A percentile compares a stretch with the other conserved stretches of the same genome.
phyloP scores from a whole-genome alignment of 176 grass and related monocot species.

The Canna indica region DNA sequence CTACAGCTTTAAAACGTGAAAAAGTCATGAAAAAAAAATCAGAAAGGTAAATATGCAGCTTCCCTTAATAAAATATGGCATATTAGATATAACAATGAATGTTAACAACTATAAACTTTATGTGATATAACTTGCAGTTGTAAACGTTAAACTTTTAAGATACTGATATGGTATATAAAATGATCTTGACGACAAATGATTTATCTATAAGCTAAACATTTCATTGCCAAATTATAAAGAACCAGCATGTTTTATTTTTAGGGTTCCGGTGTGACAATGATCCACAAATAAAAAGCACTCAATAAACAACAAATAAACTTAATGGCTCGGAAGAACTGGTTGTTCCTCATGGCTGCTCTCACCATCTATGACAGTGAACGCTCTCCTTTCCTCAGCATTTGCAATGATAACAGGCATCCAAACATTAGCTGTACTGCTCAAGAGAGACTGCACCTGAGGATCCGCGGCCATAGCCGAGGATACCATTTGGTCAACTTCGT shows the following conservation, averaged over 20 bases:
- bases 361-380: conserved; percentile 29
- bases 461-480: conserved; percentile 76
- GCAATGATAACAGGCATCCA: conserved; percentile 97
- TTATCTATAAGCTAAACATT: too few relatives aligned
- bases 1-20: too few relatives aligned
- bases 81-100: too few relatives aligned
- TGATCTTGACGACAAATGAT: too few relatives aligned
- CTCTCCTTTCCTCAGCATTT: conserved; percentile 53
- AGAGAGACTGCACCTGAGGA: conserved; percentile 65
- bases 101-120: too few relatives aligned
- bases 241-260: background rate
- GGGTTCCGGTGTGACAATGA: background rate
- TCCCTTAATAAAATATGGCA: too few relatives aligned
- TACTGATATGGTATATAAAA: too few relatives aligned
- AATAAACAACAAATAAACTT: background rate
- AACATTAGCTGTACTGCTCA: conserved; percentile 74
- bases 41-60: too few relatives aligned
- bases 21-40: too few relatives aligned
- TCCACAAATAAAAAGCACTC: background rate
- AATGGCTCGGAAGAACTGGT: conserved; percentile 15
- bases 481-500: conserved; percentile 94
- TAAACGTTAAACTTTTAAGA: too few relatives aligned
- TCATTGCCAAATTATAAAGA: background rate
- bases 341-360: conserved; percentile 34
- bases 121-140: too few relatives aligned